phyloP scores from a whole-genome alignment of 805 yeast species.

The Geotrichum ghanense region DNA sequence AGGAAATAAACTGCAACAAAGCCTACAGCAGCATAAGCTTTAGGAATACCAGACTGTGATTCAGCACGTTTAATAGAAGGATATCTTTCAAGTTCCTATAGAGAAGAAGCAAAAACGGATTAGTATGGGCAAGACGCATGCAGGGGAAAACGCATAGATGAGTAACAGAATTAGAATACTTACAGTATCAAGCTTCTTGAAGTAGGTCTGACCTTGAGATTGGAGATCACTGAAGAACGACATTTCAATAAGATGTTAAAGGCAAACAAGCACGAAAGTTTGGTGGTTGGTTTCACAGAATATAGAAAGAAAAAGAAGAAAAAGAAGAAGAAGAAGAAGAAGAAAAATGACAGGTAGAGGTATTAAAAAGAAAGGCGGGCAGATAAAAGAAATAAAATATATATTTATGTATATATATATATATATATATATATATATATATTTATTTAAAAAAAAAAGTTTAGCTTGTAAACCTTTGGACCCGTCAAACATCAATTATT shows the following conservation, averaged over 20 bases:
- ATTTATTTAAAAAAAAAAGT: too few relatives aligned
- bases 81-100: constrained; percentile 24
- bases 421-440: too few relatives aligned
- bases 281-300: constrained; percentile 1
- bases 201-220: constrained; percentile 2
- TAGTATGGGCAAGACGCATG: constrained; percentile 9
- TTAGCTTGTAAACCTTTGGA: too few relatives aligned
- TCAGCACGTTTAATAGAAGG: constrained; percentile 24
- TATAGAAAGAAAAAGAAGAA: neutral
- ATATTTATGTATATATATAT: too few relatives aligned
- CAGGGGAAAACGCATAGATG: constrained; percentile 1
- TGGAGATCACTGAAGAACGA: constrained; percentile 1
- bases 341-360: neutral
- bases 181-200: constrained; percentile 2
- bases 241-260: neutral
- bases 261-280: neutral
- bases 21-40: constrained; percentile 73
- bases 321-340: neutral
- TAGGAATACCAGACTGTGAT: constrained; percentile 39
- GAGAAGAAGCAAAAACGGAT: constrained; percentile 3
- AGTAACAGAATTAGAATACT: too few relatives aligned
- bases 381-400: too few relatives aligned
- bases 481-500: too few relatives aligned
- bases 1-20: constrained; percentile 56
- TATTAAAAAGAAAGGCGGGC: too few relatives aligned